Evolutionary conservation across 306 rosid species (phyloP).

Genomic region (Cucurbita pepo): DNA sequence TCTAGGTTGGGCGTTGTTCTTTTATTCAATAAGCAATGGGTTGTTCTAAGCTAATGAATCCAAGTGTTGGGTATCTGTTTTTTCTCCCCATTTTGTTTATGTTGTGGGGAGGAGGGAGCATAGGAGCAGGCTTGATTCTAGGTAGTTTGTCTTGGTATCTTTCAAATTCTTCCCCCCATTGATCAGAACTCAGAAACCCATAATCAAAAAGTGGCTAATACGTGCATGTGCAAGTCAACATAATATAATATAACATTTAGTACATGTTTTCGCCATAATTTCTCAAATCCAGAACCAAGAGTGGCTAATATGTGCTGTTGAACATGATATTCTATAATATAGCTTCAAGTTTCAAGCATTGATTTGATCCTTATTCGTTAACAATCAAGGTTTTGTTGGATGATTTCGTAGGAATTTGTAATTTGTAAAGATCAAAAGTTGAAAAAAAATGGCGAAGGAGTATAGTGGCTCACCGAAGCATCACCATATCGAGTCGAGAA

Average conservation of each 20-base stretch:
- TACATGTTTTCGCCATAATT: not conserved
- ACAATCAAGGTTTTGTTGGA: not conserved
- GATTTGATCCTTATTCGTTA: not conserved
- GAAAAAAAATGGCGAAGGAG: conserved; percentile 50
- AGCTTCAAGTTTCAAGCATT: not conserved
- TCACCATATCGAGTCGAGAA: conserved; percentile 47
- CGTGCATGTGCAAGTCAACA: no score
- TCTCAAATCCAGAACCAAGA: not conserved
- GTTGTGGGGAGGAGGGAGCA: not conserved
- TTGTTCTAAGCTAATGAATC: not conserved
- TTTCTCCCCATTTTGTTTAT: not conserved
- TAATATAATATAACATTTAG: not conserved
- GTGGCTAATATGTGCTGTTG: not conserved
- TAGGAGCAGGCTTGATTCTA: not conserved
- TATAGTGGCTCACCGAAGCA: conserved; percentile 82
- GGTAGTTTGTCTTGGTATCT: not conserved
- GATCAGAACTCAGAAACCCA: not conserved
- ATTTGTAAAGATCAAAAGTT: not conserved
- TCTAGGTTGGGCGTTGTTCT: not conserved
- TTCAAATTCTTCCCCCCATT: not conserved
- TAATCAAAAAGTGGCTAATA: not conserved
- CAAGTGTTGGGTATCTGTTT: not conserved
- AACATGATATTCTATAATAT: not conserved
- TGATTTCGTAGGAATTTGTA: not conserved
- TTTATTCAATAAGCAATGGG: not conserved